Percentiles rank a stretch among this genome's conserved stretches.
These are phyloP conservation scores for Boechera retrofracta DNA, from an alignment of 345 rosid species.

Conservation along the genomic window DNA sequence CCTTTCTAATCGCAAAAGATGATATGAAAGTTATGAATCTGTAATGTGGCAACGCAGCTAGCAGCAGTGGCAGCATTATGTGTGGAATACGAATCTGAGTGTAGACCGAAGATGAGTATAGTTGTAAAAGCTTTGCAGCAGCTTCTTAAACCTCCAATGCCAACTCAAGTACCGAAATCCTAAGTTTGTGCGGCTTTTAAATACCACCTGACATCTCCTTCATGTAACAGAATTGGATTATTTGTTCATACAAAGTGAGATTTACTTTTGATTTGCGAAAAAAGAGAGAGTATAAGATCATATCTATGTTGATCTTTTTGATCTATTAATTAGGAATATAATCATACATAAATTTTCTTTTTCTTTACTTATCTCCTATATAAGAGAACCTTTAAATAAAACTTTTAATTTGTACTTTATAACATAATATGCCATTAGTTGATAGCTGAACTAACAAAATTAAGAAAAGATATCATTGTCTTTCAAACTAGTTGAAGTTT, in stretches of 20 bases:
- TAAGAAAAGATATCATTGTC: no score
- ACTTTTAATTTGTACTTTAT: no score
- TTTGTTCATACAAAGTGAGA: conserved; percentile 19
- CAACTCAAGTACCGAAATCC: conserved; percentile 32
- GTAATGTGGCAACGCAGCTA: background rate
- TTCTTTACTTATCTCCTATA: no score
- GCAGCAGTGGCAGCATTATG: background rate
- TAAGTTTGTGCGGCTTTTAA: conserved; percentile 1
- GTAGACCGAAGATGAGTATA: conserved; percentile 55
- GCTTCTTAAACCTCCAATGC: conserved; percentile 62
- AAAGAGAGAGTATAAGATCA: background rate
- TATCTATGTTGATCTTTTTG: background rate
- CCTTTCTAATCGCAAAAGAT: background rate
- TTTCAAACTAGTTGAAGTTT: no score
- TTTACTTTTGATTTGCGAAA: background rate
- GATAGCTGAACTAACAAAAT: no score
- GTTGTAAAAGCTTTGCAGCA: conserved; percentile 88
- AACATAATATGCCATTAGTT: no score
- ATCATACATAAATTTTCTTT: no score
- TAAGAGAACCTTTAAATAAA: no score
- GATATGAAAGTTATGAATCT: background rate
- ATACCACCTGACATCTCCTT: background rate
- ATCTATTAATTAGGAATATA: no score
- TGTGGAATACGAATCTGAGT: background rate
- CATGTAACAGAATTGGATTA: conserved; percentile 1